phyloP scores from a whole-genome alignment of 108 stramenopile genomes.

The Mayamaea pseudoterrestris region DNA sequence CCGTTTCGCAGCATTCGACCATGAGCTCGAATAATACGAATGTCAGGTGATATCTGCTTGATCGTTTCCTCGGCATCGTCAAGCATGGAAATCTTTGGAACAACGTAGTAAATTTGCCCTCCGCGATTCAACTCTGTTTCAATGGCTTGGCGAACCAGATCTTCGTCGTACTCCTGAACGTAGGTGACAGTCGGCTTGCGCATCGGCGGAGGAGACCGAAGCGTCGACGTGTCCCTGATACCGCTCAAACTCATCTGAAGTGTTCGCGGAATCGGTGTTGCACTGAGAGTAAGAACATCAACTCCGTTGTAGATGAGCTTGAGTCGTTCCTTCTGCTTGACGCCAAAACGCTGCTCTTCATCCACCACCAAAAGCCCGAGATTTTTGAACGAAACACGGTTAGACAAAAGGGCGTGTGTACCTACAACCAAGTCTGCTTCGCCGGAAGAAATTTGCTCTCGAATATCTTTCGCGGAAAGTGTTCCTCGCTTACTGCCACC shows the following conservation, averaged over 20 bases:
- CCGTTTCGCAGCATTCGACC: constrained; percentile 64
- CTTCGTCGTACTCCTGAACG: constrained; percentile 54
- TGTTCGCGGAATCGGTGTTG: constrained; percentile 94
- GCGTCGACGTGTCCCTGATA: constrained; percentile 83
- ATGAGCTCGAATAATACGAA: constrained; percentile 75
- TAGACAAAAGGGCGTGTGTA: constrained; percentile 81
- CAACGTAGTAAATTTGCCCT: constrained; percentile 86
- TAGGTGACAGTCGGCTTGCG: constrained; percentile 70
- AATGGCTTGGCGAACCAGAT: constrained; percentile 48
- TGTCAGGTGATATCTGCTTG: constrained; percentile 45
- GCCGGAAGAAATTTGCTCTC: constrained; percentile 54
- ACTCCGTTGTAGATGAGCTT: constrained; percentile 78
- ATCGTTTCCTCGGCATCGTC: constrained; percentile 52
- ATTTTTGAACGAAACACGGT: constrained; percentile 66
- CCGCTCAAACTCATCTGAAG: constrained; percentile 87
- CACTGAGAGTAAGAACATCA: constrained; percentile 89
- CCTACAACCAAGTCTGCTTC: constrained; percentile 79
- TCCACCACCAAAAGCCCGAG: constrained; percentile 89
- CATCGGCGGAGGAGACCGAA: constrained; percentile 81
- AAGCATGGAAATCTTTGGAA: constrained; percentile 78
- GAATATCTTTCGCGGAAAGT: constrained; percentile 50
- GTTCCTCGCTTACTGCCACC: constrained; percentile 64
- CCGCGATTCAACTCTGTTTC: constrained; percentile 65
- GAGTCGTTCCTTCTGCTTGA: constrained; percentile 90
- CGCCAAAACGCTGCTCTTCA: constrained; percentile 97